Evolutionary conservation across 2,329 filamentous ascomycete genomes (phyloP), one percentile per base, ranked within the genome.

Genomic region (Malbranchea zuffiana): DNA sequence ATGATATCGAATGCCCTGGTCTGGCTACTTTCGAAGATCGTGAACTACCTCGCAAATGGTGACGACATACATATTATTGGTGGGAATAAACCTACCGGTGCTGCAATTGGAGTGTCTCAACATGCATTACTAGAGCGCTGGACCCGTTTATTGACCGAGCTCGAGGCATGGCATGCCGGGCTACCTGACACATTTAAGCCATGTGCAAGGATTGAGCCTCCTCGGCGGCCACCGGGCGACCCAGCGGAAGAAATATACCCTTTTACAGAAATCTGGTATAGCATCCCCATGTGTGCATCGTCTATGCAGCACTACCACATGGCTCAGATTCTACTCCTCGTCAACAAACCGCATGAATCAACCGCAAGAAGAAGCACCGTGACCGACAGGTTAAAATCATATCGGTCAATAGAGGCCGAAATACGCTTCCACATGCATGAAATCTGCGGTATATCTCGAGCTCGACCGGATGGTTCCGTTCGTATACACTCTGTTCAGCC

Each of bases 11-110:
- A 81, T 47, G 71, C 72, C 0, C 53, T 82, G 3, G 68, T 79
- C 4, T 81, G 75, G 75, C 67, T 81, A 6, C 63, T 77, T 41
- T 71, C 74, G 5, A 80, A 80, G 47, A 68, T 80, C 3, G 69
- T 78, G 35, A 80, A 81, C 49, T 78, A 72, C 50, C 70, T 79
- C 38, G 73, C 69, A 5, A 64, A 67, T 0, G 71, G 72, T 1
- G 72, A 75, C 39, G 66, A 68, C 3, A 49, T 72, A 3, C 60
- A 52, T 29, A 47, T 51, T 20, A 43, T 43, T 10, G 47, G 53
- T 8, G n/a, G n/a, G n/a, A n/a, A n/a, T n/a, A n/a, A n/a, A n/a
- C n/a, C n/a, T n/a, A n/a, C n/a, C n/a, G 39, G 49, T 16, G 50
- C 51, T 10, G 50, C 50, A 44, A 50, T 50, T 45, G 55, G 51